Conservation (phyloP, 1,284 basidiomycete genomes). For the Pseudozyma sp. region DNA sequence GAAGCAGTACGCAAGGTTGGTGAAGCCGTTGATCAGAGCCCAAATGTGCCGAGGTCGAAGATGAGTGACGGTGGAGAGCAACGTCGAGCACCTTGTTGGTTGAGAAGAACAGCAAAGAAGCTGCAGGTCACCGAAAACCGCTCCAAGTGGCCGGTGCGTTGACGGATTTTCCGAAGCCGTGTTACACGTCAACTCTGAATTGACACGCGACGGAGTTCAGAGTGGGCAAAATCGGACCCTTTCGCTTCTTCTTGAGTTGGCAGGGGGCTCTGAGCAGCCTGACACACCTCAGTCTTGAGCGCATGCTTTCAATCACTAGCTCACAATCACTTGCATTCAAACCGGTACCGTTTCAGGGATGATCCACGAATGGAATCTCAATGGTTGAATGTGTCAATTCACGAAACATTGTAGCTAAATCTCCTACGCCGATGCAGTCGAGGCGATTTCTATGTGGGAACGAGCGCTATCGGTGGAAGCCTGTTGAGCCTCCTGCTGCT, state of each 20-base stretch:
- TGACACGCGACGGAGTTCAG: constrained; percentile 1
- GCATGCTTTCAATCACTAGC: not conserved
- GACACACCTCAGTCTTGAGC: too few relatives aligned
- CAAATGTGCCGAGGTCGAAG: not conserved
- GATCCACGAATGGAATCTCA: too few relatives aligned
- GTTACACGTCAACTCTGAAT: constrained; percentile 18
- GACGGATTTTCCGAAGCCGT: constrained; percentile 10
- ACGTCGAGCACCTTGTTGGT: not conserved
- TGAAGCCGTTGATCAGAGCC: not conserved
- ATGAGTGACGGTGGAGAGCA: constrained; percentile 1
- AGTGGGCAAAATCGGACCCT: not conserved
- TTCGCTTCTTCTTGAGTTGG: not conserved
- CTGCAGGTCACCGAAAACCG: not conserved
- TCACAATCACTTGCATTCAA: not conserved
- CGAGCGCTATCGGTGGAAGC: constrained; percentile 12
- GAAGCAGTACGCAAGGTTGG: not conserved
- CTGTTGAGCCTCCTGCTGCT: constrained; percentile 25
- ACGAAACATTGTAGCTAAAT: too few relatives aligned
- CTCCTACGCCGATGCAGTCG: constrained; percentile 17
- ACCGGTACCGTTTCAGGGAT: too few relatives aligned
- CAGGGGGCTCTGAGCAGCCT: too few relatives aligned
- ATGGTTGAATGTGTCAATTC: not conserved
- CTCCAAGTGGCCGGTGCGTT: constrained; percentile 30
- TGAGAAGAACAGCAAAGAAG: constrained; percentile 8
- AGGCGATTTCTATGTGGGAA: constrained; percentile 21